Percentiles rank a stretch among this genome's conserved stretches.
phyloP scores from a whole-genome alignment of 1,284 basidiomycete species.

The Crepidotus sp. region DNA sequence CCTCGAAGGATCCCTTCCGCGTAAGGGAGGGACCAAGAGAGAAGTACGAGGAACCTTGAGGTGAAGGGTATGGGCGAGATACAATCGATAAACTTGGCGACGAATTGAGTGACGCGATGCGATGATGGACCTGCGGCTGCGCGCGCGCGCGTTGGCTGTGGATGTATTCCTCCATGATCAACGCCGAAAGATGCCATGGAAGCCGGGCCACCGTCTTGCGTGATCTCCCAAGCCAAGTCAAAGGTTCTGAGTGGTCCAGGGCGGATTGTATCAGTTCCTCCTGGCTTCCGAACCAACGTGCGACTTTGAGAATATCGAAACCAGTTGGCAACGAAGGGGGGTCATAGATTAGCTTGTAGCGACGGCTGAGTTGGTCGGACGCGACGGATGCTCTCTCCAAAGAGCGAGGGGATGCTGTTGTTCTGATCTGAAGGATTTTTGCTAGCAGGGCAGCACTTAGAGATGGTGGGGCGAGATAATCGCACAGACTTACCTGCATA shows the following conservation, averaged over 20 bases:
- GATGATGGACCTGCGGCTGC: not conserved
- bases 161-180: constrained; percentile 46
- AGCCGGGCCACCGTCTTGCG: constrained; percentile 28
- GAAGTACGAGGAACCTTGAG: constrained; percentile 26
- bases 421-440: constrained; percentile 46
- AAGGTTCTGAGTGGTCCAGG: constrained; percentile 54
- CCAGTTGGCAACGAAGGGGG: constrained; percentile 26
- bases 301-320: constrained; percentile 40
- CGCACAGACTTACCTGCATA: constrained; percentile 35
- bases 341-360: constrained; percentile 47
- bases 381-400: constrained; percentile 58
- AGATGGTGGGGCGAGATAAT: not conserved
- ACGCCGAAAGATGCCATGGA: constrained; percentile 57
- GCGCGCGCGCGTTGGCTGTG: constrained; percentile 34
- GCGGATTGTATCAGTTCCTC: constrained; percentile 35
- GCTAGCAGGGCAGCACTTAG: constrained; percentile 29
- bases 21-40: constrained; percentile 35
- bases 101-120: constrained; percentile 19
- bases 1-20: constrained; percentile 37
- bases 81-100: constrained; percentile 30
- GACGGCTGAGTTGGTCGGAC: constrained; percentile 53
- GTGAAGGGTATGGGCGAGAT: constrained; percentile 21
- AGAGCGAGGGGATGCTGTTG: constrained; percentile 42
- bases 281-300: constrained; percentile 50
- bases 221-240: constrained; percentile 55